These are phyloP conservation scores for Daldinia loculata DNA, from an alignment of 495 filamentous ascomycete genomes.

Conservation along the genomic window DNA sequence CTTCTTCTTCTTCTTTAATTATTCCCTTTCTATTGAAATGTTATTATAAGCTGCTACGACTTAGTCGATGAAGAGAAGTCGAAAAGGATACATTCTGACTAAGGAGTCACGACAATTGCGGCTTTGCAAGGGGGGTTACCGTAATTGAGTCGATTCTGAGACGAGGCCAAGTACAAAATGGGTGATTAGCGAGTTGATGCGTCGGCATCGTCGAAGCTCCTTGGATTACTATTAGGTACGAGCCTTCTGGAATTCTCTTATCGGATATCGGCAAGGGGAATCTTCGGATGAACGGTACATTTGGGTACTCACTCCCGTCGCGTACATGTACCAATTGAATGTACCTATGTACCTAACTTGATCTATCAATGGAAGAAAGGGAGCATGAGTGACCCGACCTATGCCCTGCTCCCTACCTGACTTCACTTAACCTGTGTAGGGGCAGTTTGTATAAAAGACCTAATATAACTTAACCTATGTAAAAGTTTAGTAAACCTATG, in stretches of 20 bases:
- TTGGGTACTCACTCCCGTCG: not conserved
- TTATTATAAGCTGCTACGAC: constrained; percentile 35
- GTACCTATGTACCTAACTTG: too few relatives aligned
- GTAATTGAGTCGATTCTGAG: constrained; percentile 40
- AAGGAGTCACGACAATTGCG: constrained; percentile 24
- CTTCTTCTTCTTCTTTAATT: not conserved
- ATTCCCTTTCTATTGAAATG: constrained; percentile 29
- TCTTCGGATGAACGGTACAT: constrained; percentile 13
- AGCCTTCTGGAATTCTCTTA: constrained; percentile 32
- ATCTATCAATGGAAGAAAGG: too few relatives aligned
- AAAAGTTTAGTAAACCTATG: too few relatives aligned
- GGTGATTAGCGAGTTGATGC: constrained; percentile 16
- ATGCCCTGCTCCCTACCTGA: too few relatives aligned
- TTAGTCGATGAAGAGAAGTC: constrained; percentile 29
- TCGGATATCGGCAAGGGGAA: constrained; percentile 37
- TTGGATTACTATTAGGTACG: too few relatives aligned
- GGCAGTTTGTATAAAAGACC: too few relatives aligned
- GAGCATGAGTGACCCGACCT: too few relatives aligned
- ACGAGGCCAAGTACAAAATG: constrained; percentile 38
- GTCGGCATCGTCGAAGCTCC: constrained; percentile 32
- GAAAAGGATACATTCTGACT: constrained; percentile 42
- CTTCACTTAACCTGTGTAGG: too few relatives aligned
- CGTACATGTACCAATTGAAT: too few relatives aligned
- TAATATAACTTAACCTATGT: too few relatives aligned
- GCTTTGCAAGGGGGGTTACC: constrained; percentile 32